Base-by-base conservation (phyloP, 805 yeast genomes). In the Yamadazyma insecticola region DNA sequence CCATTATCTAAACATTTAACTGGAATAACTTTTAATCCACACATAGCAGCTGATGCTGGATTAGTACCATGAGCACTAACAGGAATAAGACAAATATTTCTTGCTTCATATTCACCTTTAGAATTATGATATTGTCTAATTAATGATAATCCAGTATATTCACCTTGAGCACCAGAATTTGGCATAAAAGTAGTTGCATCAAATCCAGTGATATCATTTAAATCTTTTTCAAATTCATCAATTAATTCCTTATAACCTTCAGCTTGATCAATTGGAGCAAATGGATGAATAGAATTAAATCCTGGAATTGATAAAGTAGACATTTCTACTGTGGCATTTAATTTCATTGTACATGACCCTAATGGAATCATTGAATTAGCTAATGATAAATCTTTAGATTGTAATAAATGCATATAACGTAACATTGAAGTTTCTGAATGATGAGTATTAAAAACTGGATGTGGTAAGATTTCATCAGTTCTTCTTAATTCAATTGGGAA, bases 91-190 rank as follows among this genome's bases (percentile, higher is more conserved):
- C 97, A 92, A 32, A 92, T 72, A 55, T 88, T 78, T 53, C 98
- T 75, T 37, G 78, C 64, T 12, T 70, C 58, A 38, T 57, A 46
- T 51, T 88, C 81, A 24, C 92, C 95, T 26, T 65, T 70, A 13
- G 81, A 64, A 39, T 77, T 74, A 45, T 84, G 75, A 55, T 85
- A 92, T 22, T 82, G 74, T 45, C 78, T 74, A 44, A 92, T 90
- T 26, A 88, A 87, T 37, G 94, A 76, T 38, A 92, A 69, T 17
- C 98, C 98, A 11, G 97, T 76, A 62, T 83, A 92, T 61, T 92
- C 98, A 59, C 98, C 98, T 60, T 90, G 96, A 23, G 98, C 97
- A 45, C 98, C 98, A 23, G 97, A 86, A 56, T 92, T 92, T 41
- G 98, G 98, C 80, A 87, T 94, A 37, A 86, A 65, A 2, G 97